Evolutionary conservation across 2,329 filamentous ascomycete genomes (phyloP), one percentile per base, ranked within the genome.

Genomic region (Ophiocordyceps unilateralis): DNA sequence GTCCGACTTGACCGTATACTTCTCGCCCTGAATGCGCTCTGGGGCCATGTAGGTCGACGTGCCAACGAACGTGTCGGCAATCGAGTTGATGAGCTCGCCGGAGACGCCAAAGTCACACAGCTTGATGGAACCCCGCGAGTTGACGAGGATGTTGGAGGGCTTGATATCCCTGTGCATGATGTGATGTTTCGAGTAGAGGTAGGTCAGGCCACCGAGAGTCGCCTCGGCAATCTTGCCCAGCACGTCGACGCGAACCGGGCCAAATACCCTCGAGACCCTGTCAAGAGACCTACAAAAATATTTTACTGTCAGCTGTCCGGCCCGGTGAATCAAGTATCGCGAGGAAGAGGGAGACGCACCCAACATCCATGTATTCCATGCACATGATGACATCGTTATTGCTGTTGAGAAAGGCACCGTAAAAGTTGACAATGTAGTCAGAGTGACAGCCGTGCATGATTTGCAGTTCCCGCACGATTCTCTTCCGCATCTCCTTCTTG

Each of bases 111-210:
- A 98, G 61, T 98, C 91, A 64, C 89, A 96, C 6, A 98, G 75
- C 65, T 98, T 98, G 70, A 98, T 96, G 51, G 82, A 78, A 12
- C 91, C 91, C 44, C 81, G 77, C 17, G 88, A 95, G 68, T 96
- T 96, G 56, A 96, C 84, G 22, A 98, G 70, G 45, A 98, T 88
- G 59, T 98, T 98, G 39, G 91, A 96, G 1, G 91, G 91, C 58
- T 98, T 98, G 66, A 98, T 93, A 60, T 98, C 91, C 62, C 91
- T 79, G 61, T 98, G 91, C 88, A 98, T 96, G 59, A 98, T 98
- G 56, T 91, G 85, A 59, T 96, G 88, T 52, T 85, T 84, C 51
- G 82, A 81, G 66, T 96, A 98, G 41, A 98, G 81, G 58, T 98
- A 98, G 28, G 87, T 88, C 46, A 98, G 72, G 12, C 91, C 91